phyloP scores from a whole-genome alignment of 345 rosid genomes.

The Populus ilicifolia region DNA sequence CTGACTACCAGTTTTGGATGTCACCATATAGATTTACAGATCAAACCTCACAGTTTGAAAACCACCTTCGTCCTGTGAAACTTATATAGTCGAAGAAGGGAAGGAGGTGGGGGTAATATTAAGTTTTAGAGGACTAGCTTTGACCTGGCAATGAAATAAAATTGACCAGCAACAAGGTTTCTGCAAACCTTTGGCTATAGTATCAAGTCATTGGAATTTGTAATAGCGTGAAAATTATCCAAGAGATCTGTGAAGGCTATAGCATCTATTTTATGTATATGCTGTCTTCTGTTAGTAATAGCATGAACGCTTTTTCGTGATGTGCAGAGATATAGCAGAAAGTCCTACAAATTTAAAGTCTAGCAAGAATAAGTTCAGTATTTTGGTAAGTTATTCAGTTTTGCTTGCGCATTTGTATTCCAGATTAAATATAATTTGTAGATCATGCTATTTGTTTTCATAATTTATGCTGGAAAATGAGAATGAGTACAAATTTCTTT shows the following conservation, averaged over 20 bases:
- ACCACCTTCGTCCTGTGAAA: neutral
- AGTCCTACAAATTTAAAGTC: conserved; percentile 27
- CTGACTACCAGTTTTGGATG: neutral
- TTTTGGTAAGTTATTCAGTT: conserved; percentile 49
- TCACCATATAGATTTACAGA: neutral
- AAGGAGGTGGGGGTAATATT: neutral
- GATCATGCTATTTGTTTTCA: neutral
- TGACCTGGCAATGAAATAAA: neutral
- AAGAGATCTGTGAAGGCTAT: neutral
- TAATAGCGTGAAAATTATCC: neutral
- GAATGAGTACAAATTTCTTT: neutral
- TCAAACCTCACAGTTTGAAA: neutral
- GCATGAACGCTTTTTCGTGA: conserved; percentile 8
- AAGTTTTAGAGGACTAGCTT: neutral
- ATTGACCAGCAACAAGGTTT: neutral
- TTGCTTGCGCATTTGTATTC: conserved; percentile 2
- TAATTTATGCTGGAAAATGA: neutral
- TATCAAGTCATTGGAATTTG: neutral
- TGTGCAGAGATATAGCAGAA: conserved; percentile 50
- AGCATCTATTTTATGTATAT: neutral
- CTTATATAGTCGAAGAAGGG: neutral
- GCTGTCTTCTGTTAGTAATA: conserved; percentile 1
- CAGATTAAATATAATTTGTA: conserved; percentile 5
- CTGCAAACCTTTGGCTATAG: neutral
- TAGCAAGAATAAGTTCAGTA: conserved; percentile 51